Percentiles rank a stretch among this genome's conserved stretches.
Evolutionary conservation across 2,329 filamentous ascomycete species (phyloP).

Genomic region (Calonectria montana): DNA sequence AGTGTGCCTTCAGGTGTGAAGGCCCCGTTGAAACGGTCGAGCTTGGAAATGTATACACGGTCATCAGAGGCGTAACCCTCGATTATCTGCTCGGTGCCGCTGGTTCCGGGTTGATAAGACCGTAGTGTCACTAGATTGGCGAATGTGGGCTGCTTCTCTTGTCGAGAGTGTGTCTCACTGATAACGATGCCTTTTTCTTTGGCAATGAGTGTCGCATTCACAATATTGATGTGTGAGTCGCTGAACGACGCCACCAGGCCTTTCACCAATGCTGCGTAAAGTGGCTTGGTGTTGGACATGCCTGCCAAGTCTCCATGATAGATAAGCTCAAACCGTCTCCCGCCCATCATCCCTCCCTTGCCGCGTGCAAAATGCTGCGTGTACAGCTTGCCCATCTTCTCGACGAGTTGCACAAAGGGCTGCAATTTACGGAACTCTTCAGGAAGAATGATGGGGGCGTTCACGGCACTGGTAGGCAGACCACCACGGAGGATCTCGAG

Average conservation of each 20-base stretch:
- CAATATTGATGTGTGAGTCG: slow-evolving; percentile 80
- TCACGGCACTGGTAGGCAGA: slow-evolving; percentile 81
- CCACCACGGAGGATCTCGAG: slow-evolving; percentile 78
- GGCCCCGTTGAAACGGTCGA: slow-evolving; percentile 79
- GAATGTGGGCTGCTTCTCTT: slow-evolving; percentile 72
- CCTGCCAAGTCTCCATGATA: slow-evolving; percentile 81
- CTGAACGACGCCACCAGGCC: slow-evolving; percentile 78
- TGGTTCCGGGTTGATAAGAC: slow-evolving; percentile 55
- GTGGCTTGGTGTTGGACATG: slow-evolving; percentile 79
- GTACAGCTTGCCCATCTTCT: slow-evolving; percentile 83
- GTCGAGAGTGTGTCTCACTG: slow-evolving; percentile 76
- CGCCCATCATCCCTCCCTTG: slow-evolving; percentile 61
- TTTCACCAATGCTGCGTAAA: slow-evolving; percentile 83
- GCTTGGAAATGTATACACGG: slow-evolving; percentile 74
- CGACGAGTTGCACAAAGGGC: slow-evolving; percentile 80
- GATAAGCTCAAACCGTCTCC: slow-evolving; percentile 78
- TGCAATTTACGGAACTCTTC: slow-evolving; percentile 84
- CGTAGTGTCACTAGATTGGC: slow-evolving; percentile 78
- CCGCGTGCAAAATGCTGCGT: slow-evolving; percentile 75
- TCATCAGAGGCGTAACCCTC: slow-evolving; percentile 76
- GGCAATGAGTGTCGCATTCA: slow-evolving; percentile 81
- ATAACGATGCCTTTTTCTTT: slow-evolving; percentile 82
- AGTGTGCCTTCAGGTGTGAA: slow-evolving; percentile 80
- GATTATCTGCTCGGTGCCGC: slow-evolving; percentile 58
- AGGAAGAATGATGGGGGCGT: slow-evolving; percentile 83